A percentile compares a stretch with the other conserved stretches of the same genome.
phyloP scores from a whole-genome alignment of 805 yeast genomes.

The Kodamaea nitidulidarum region DNA sequence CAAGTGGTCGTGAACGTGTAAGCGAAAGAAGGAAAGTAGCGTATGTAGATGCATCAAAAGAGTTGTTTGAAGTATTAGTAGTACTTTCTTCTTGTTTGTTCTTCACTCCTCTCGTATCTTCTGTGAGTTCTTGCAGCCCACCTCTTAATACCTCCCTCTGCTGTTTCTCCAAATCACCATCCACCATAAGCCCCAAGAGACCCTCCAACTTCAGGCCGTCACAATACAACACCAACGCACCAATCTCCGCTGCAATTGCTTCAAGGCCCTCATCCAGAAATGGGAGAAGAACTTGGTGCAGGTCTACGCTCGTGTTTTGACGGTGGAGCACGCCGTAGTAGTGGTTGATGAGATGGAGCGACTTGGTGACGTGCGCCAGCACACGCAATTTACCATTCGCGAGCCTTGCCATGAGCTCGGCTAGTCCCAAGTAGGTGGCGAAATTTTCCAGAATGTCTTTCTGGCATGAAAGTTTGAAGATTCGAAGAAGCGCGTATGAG shows the following conservation, averaged over 20 bases:
- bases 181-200: constrained; percentile 1
- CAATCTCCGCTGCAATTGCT: constrained; percentile 6
- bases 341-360: constrained; percentile 23
- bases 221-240: background rate
- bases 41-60: background rate
- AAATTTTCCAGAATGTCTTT: constrained; percentile 17
- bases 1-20: background rate
- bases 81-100: background rate
- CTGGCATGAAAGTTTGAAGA: constrained; percentile 22
- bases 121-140: background rate
- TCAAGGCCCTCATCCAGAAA: constrained; percentile 20
- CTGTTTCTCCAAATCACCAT: background rate
- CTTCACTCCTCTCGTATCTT: background rate
- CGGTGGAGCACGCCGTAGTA: constrained; percentile 12
- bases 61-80: no score
- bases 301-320: constrained; percentile 9
- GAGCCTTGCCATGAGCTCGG: constrained; percentile 9
- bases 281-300: constrained; percentile 13
- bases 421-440: constrained; percentile 16
- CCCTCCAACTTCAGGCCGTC: background rate
- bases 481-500: constrained; percentile 19
- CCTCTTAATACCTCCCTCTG: background rate
- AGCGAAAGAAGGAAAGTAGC: constrained; percentile 1
- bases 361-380: constrained; percentile 17
- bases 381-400: constrained; percentile 6